phyloP scores from a whole-genome alignment of 163 green algal species.

The Coccomyxa subellipsoidea region DNA sequence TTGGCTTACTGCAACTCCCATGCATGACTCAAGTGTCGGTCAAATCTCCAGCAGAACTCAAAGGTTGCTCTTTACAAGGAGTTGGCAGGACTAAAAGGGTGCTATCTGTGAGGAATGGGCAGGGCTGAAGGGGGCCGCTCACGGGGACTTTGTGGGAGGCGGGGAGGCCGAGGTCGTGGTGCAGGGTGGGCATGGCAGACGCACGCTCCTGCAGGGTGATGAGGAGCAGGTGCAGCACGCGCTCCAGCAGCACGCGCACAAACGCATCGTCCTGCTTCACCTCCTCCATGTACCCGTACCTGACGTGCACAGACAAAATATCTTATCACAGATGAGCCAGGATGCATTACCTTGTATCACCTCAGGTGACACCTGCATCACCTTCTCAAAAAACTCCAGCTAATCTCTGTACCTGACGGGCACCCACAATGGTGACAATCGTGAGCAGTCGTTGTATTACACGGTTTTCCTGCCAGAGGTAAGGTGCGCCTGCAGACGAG shows the following conservation, averaged over 20 bases:
- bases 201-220: slow-evolving; percentile 20
- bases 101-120: not conserved
- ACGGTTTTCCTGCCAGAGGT: no score
- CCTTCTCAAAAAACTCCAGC: no score
- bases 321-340: not conserved
- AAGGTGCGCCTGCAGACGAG: no score
- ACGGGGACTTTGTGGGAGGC: not conserved
- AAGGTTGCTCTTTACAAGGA: no score
- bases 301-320: not conserved
- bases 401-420: no score
- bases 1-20: no score
- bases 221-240: slow-evolving; percentile 20
- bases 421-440: no score
- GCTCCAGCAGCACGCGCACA: slow-evolving; percentile 21
- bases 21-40: no score
- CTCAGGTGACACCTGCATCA: not conserved
- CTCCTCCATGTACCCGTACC: slow-evolving; percentile 35
- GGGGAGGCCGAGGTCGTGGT: not conserved
- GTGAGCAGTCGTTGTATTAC: no score
- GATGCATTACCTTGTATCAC: no score
- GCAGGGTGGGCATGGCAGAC: not conserved
- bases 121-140: not conserved
- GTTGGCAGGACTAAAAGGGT: no score
- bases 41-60: no score
- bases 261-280: slow-evolving; percentile 27